Evolutionary conservation across 2,329 filamentous ascomycete species (phyloP).

Genomic region (Penicillium hordei): DNA sequence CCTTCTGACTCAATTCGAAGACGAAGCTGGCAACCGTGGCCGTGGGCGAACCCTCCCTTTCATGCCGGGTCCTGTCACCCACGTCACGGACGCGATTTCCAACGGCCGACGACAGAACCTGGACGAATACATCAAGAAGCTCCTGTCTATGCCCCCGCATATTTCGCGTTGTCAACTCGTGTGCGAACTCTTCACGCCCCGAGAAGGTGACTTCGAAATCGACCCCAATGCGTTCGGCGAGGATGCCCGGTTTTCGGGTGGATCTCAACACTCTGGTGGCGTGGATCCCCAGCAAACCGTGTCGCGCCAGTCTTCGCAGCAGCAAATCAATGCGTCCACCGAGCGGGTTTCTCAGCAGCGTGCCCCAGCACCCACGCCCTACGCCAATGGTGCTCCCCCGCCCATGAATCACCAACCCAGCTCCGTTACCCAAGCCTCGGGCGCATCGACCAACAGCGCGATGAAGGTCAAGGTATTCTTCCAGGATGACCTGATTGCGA

Average conservation of each 20-base stretch:
- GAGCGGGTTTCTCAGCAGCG: conserved; percentile 44
- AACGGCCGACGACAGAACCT: conserved; percentile 89
- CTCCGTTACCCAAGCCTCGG: conserved; percentile 52
- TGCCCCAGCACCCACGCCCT: conserved; percentile 34
- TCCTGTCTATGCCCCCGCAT: conserved; percentile 77
- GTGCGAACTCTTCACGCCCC: conserved; percentile 84
- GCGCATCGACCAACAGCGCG: conserved; percentile 46
- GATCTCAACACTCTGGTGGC: conserved; percentile 65
- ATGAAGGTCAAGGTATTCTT: conserved; percentile 97
- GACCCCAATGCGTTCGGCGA: conserved; percentile 66
- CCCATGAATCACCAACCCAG: conserved; percentile 52
- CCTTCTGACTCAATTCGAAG: conserved; percentile 84
- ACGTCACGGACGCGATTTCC: conserved; percentile 96
- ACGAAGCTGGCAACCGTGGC: conserved; percentile 84
- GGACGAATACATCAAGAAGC: conserved; percentile 91
- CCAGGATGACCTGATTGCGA: conserved; percentile 86
- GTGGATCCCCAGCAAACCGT: conserved; percentile 61
- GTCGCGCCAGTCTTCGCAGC: conserved; percentile 65
- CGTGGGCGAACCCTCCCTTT: conserved; percentile 83
- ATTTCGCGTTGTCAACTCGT: conserved; percentile 83
- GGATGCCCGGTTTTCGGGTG: conserved; percentile 72
- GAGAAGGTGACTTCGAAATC: conserved; percentile 90
- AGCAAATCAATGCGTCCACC: conserved; percentile 57
- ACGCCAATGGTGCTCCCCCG: conserved; percentile 41
- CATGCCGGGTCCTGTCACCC: conserved; percentile 97